These are phyloP conservation scores for Trichosporon ovoides DNA, from an alignment of 1,284 basidiomycete genomes.

Conservation along the genomic window DNA sequence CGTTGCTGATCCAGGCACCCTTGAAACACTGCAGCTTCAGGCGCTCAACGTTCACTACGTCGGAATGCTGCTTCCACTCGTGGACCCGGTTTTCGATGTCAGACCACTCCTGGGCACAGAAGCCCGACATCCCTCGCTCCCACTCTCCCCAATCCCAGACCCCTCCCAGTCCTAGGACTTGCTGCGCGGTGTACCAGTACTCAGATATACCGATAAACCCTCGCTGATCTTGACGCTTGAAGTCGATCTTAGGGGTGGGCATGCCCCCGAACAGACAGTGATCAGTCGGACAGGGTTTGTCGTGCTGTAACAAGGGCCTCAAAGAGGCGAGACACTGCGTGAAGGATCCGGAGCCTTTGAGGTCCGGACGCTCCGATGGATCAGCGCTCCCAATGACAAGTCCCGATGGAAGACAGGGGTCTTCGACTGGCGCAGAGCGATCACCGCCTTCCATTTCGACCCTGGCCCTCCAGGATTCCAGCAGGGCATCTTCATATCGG, in stretches of 20 bases:
- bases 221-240: slow-evolving; percentile 61
- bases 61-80: slow-evolving; percentile 37
- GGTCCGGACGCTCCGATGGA: slow-evolving; percentile 56
- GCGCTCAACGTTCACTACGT: slow-evolving; percentile 48
- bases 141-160: slow-evolving; percentile 94
- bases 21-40: slow-evolving; percentile 99
- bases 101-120: slow-evolving; percentile 76
- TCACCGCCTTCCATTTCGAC: not conserved
- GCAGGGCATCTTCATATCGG: slow-evolving; percentile 70
- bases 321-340: slow-evolving; percentile 71
- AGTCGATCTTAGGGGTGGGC: slow-evolving; percentile 77
- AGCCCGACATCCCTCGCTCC: slow-evolving; percentile 82
- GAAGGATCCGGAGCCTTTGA: slow-evolving; percentile 89
- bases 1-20: slow-evolving; percentile 94
- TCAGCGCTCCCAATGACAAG: slow-evolving; percentile 55
- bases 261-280: slow-evolving; percentile 98
- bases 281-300: slow-evolving; percentile 70
- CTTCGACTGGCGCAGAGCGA: slow-evolving; percentile 39
- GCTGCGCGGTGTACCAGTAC: slow-evolving; percentile 94
- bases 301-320: slow-evolving; percentile 76
- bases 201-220: slow-evolving; percentile 97
- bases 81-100: slow-evolving; percentile 68
- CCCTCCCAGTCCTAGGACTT: slow-evolving; percentile 87
- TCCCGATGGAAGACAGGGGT: slow-evolving; percentile 84
- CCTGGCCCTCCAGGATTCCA: slow-evolving; percentile 47